A percentile compares a stretch with the other conserved stretches of the same genome.
Evolutionary conservation across 805 yeast genomes (phyloP).

Genomic region (Metschnikowia santaceciliae): DNA sequence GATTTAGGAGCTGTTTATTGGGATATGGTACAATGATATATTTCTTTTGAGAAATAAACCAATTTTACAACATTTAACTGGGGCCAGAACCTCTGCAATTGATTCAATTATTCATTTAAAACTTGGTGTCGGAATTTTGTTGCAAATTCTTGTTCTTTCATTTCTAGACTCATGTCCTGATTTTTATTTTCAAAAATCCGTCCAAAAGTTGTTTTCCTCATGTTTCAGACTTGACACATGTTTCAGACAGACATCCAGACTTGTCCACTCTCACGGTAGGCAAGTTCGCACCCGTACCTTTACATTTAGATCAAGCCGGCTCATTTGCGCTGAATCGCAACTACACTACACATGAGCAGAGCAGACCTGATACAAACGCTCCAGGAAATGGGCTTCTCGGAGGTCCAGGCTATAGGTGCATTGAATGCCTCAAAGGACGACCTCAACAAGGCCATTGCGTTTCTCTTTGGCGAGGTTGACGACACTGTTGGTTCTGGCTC

Average conservation of each 20-base stretch:
- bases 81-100: too few species aligned
- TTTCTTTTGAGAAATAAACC: too few species aligned
- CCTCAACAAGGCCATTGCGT: constrained; percentile 17
- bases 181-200: too few species aligned
- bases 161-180: too few species aligned
- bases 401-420: constrained; percentile 16
- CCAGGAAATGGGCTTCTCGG: constrained; percentile 19
- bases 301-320: background rate
- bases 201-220: too few species aligned
- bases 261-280: background rate
- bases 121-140: too few species aligned
- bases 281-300: constrained; percentile 1
- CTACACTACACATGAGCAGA: constrained; percentile 8
- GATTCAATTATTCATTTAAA: too few species aligned
- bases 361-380: constrained; percentile 13
- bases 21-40: too few species aligned
- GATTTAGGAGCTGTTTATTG: too few species aligned
- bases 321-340: background rate
- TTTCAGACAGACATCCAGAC: background rate
- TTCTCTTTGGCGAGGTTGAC: constrained; percentile 18
- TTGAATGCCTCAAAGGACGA: constrained; percentile 15
- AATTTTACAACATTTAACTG: too few species aligned
- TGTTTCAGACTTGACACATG: background rate
- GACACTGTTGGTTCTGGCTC: constrained; percentile 11
- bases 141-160: too few species aligned